These are phyloP conservation scores for Ascochyta fabae DNA, from an alignment of 2,329 filamentous ascomycete species.

Conservation along the genomic window DNA sequence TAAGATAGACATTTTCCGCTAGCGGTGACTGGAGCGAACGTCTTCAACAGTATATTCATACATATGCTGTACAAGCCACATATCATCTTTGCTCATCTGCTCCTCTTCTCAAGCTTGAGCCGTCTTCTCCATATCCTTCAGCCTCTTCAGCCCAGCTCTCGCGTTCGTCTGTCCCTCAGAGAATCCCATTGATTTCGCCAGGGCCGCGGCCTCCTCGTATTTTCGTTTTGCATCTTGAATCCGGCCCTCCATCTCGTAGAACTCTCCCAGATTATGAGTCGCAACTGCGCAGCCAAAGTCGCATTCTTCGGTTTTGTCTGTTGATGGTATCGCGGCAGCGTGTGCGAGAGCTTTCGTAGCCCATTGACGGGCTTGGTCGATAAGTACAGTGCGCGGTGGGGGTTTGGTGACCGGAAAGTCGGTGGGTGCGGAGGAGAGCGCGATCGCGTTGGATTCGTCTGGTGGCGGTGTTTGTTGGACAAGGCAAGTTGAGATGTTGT, in stretches of 20 bases:
- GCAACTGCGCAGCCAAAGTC: constrained; percentile 83
- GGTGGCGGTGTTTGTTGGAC: constrained; percentile 65
- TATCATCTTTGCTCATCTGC: neutral
- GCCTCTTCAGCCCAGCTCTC: constrained; percentile 48
- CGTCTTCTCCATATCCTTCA: constrained; percentile 34
- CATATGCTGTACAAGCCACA: neutral
- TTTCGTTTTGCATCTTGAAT: constrained; percentile 67
- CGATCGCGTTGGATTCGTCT: constrained; percentile 23
- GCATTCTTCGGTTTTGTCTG: constrained; percentile 76
- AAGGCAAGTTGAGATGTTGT: constrained; percentile 77
- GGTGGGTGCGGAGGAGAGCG: constrained; percentile 44
- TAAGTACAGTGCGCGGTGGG: constrained; percentile 65
- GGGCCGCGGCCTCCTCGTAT: constrained; percentile 71
- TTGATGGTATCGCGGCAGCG: constrained; percentile 68
- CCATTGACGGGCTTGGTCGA: constrained; percentile 78
- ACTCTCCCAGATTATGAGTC: constrained; percentile 84
- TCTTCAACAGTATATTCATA: neutral
- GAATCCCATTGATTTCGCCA: constrained; percentile 60
- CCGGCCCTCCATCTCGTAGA: constrained; percentile 77
- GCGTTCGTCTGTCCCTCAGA: constrained; percentile 54
- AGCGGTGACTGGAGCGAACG: no score
- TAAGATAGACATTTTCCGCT: no score
- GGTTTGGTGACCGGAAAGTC: constrained; percentile 46
- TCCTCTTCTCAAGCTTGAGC: neutral
- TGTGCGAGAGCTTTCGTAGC: constrained; percentile 76